Evolutionary conservation across 306 rosid species (phyloP), one percentile per base, ranked within the genome.

Genomic region (Vachellia collinsii): DNA sequence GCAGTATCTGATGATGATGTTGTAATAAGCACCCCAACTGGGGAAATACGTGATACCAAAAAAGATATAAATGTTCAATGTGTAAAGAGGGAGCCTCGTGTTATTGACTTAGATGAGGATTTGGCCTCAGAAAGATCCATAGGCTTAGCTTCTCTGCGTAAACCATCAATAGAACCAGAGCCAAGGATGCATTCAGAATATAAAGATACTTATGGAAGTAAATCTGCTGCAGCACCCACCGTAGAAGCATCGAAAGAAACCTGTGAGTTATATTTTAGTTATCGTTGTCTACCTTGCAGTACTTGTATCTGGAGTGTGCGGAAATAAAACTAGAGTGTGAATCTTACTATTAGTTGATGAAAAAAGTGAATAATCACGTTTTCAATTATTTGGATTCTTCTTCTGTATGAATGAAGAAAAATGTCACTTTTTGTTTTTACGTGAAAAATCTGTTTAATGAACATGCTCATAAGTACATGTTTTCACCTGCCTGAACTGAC

Each of bases 1-100:
- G 76, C 73, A 48, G 77, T 76, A 53, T 92, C 94, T 59, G 95
- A 89, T 25, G 37, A 87, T 63, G 91, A 86, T 68, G 93, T 83
- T 11, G 88, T 69, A 48, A 74, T 59, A 82, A 75, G 70, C 78
- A 74, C 70, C 44, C 75, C 82, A 46, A 64, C 80, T 81, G 54
- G 3, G 9, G 83, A 75, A 58, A 80, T 37, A 20, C 65, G 56
- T 75, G 74, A 77, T 63, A 56, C 62, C 78, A 84, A 75, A 74
- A 88, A 87, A 75, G 83, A 73, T 79, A 25, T 80, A 25, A 22
- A 88, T 58, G 68, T 76, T 87, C 83, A 76, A 50, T 58, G 38
- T 81, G 84, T 74, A 64, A 77, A 77, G 68, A 75, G 69, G 43
- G 89, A 86, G 80, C 83, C 89, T 68, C 34, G 1, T 41, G 69